Conservation (phyloP, 257 asterid genomes). For the Nicotiana tomentosiformis region DNA sequence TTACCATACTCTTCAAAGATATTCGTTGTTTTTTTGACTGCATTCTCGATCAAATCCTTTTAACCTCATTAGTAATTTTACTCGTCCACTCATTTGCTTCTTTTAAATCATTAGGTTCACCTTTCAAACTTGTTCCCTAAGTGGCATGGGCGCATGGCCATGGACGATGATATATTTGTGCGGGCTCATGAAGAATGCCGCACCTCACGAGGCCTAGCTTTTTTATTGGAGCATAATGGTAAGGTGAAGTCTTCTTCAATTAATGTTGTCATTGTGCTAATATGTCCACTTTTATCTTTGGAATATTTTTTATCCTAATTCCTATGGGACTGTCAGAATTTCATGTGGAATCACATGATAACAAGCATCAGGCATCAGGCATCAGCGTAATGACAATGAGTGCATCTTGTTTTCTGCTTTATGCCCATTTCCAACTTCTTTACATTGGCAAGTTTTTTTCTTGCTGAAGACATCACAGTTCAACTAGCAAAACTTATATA, state of each 20-base stretch:
- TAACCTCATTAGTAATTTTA: background rate
- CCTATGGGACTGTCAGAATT: background rate
- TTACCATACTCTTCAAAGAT: background rate
- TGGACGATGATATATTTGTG: no score
- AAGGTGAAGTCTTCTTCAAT: background rate
- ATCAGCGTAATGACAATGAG: background rate
- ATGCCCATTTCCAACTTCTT: background rate
- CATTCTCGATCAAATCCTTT: background rate
- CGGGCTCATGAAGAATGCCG: no score
- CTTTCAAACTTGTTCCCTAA: background rate
- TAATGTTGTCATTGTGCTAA: background rate
- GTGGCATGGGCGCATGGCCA: no score
- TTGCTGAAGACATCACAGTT: background rate
- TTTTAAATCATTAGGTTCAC: background rate
- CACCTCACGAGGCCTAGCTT: background rate
- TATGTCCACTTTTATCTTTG: background rate
- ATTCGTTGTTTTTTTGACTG: background rate
- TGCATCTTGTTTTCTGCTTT: background rate
- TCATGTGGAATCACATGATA: conserved; percentile 1
- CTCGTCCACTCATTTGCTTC: background rate
- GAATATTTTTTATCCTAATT: background rate
- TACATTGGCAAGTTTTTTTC: background rate
- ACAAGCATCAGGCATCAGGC: background rate
- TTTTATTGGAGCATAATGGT: background rate
- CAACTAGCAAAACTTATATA: background rate